Evolutionary conservation across 2,329 filamentous ascomycete species (phyloP), one percentile per base, ranked within the genome.

Genomic region (Capronia americana): DNA sequence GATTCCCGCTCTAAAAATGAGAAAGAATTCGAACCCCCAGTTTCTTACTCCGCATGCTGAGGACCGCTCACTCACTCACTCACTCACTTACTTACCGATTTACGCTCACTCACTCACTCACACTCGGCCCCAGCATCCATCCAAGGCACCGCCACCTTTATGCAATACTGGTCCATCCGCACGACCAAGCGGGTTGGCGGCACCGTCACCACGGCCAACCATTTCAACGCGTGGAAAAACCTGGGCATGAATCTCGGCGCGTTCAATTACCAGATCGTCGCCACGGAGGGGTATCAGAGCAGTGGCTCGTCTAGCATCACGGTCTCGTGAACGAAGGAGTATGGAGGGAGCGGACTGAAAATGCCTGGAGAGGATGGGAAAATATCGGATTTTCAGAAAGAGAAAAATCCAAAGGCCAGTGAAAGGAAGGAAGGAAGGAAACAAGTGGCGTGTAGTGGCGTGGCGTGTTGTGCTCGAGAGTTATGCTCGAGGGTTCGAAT

Each of bases 101-200:
- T n/a, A n/a, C n/a, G n/a, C n/a, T 11, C 10, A 34, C 32, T 11
- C 30, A 32, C 30, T 32, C 8, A 34, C 32, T 11, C 32, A 1
- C 8, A 4, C 32, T 2, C 32, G 2, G 10, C 17, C 38, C 17
- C 23, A 51, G 78, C 80, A 4, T 80, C 78, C 0, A 80, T 82
- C 46, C 58, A 70, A 1, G 79, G 79, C 6, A 79, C 77, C 10
- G 68, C 72, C 1, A 82, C 79, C 5, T 82, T 81, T 67, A 72
- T 74, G 26, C 80, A 82, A 71, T 82, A 78, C 69, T 80, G 77
- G 75, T 80, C 78, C 17, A 75, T 82, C 38, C 76, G 80, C 6
- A 73, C 71, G 14, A 72, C 30, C 50, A 77, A 77, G 67, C 77
- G 79, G 2, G 70, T 69, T 7, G 73, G 74, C 14, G 78, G 78